Conservation (phyloP, 345 rosid species). For the Garcia nutans region DNA sequence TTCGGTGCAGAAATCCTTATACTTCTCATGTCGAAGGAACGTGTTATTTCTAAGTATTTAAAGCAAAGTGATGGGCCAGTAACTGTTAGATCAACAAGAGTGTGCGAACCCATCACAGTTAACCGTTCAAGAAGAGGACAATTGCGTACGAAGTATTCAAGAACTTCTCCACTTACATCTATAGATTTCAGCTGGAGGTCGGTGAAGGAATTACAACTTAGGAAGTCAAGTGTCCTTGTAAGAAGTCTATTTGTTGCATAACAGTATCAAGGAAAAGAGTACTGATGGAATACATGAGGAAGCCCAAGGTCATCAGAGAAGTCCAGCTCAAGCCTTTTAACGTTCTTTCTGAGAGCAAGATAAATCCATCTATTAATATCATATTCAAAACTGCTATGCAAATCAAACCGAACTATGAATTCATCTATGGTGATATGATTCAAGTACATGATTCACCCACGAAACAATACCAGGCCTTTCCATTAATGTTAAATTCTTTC, state of each 20-base stretch:
- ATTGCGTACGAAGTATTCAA: conserved; percentile 5
- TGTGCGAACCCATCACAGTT: too few species aligned
- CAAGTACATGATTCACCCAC: too few species aligned
- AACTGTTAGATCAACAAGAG: neutral
- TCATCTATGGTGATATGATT: too few species aligned
- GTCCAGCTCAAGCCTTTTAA: too few species aligned
- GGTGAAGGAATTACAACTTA: neutral
- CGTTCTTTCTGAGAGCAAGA: too few species aligned
- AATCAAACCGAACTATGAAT: too few species aligned
- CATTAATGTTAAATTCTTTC: too few species aligned
- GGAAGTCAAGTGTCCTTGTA: too few species aligned
- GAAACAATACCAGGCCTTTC: neutral
- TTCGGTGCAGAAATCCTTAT: neutral
- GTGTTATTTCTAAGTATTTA: neutral
- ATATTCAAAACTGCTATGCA: too few species aligned
- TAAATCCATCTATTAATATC: too few species aligned
- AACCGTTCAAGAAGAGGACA: conserved; percentile 1
- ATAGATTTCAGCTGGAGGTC: conserved; percentile 2
- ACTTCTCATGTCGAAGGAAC: neutral
- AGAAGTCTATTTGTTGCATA: too few species aligned
- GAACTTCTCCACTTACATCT: conserved; percentile 3
- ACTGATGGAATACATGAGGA: neutral
- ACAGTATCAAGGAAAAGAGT: neutral
- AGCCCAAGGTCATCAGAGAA: too few species aligned
- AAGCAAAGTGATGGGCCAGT: neutral